Evolutionary conservation across 306 rosid genomes (phyloP).

Genomic region (Dryas alaskensis): DNA sequence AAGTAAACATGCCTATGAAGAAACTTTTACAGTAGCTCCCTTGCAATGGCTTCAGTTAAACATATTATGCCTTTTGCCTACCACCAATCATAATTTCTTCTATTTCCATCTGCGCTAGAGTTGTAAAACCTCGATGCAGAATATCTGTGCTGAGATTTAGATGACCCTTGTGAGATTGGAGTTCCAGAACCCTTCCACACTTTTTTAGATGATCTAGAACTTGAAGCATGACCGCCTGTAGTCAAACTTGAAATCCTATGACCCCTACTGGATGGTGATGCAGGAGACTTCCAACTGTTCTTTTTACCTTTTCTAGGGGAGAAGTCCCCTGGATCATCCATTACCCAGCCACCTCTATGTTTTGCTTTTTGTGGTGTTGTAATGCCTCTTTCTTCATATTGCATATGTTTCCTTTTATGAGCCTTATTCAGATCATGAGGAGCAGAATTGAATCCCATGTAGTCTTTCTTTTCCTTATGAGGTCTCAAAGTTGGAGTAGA

Average conservation of each 20-base stretch:
- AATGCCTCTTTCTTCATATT: constrained; percentile 38
- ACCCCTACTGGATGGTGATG: constrained; percentile 41
- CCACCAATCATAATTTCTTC: constrained; percentile 53
- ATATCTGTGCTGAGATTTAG: constrained; percentile 35
- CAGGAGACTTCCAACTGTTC: constrained; percentile 38
- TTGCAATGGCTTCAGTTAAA: not conserved
- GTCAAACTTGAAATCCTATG: constrained; percentile 15
- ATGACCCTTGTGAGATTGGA: constrained; percentile 36
- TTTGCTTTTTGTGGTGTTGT: constrained; percentile 45
- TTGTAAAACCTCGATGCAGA: constrained; percentile 57
- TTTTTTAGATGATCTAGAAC: constrained; percentile 32
- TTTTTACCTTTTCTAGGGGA: constrained; percentile 30
- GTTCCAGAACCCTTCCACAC: constrained; percentile 31
- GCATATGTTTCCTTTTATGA: constrained; percentile 42
- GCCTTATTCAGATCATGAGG: constrained; percentile 49
- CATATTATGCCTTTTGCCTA: constrained; percentile 24
- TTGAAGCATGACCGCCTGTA: constrained; percentile 38
- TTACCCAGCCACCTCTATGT: constrained; percentile 50
- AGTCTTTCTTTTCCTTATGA: constrained; percentile 42
- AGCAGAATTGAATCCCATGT: constrained; percentile 46
- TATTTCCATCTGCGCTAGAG: constrained; percentile 31
- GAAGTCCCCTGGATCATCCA: constrained; percentile 46
- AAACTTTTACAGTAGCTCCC: not conserved
- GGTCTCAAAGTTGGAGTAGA: constrained; percentile 37
- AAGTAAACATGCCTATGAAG: not conserved